Conservation (phyloP, 2,329 filamentous ascomycete species). For the Diaporthe capsici region DNA sequence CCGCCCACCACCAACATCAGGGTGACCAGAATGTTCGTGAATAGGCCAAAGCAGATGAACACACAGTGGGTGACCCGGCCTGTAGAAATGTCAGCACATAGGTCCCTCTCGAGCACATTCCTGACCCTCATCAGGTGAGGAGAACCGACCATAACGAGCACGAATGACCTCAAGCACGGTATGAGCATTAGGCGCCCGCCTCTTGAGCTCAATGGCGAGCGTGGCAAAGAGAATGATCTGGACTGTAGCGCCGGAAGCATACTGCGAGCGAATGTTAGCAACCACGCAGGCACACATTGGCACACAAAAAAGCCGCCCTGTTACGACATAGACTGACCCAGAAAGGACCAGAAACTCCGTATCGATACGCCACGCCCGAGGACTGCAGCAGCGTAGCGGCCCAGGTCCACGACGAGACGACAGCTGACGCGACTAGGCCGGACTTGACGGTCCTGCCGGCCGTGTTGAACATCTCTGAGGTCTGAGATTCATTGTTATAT, state of each 20-base stretch:
- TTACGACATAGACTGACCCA: constrained; percentile 52
- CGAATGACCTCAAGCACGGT: constrained; percentile 86
- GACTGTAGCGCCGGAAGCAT: constrained; percentile 80
- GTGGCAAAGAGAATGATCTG: constrained; percentile 93
- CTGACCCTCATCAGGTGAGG: neutral
- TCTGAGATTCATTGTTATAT: constrained; percentile 78
- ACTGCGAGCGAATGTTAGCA: constrained; percentile 47
- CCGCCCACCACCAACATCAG: constrained; percentile 91
- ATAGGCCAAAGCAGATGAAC: constrained; percentile 85
- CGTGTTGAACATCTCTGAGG: constrained; percentile 93
- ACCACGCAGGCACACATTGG: neutral
- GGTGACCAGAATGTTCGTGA: constrained; percentile 89
- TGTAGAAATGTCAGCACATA: neutral
- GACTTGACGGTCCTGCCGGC: constrained; percentile 91
- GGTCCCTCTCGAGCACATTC: too few species aligned
- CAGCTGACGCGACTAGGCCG: constrained; percentile 87
- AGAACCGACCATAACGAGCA: constrained; percentile 78
- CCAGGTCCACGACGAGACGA: constrained; percentile 97
- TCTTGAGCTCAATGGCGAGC: constrained; percentile 90
- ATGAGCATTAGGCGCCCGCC: constrained; percentile 88
- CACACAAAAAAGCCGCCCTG: too few species aligned
- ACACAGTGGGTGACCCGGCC: constrained; percentile 69
- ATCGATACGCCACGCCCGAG: constrained; percentile 63
- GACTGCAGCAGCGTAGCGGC: constrained; percentile 75
- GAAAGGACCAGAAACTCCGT: constrained; percentile 74